Conservation (phyloP, 2,329 filamentous ascomycete genomes). For the Leptographium procerum region DNA sequence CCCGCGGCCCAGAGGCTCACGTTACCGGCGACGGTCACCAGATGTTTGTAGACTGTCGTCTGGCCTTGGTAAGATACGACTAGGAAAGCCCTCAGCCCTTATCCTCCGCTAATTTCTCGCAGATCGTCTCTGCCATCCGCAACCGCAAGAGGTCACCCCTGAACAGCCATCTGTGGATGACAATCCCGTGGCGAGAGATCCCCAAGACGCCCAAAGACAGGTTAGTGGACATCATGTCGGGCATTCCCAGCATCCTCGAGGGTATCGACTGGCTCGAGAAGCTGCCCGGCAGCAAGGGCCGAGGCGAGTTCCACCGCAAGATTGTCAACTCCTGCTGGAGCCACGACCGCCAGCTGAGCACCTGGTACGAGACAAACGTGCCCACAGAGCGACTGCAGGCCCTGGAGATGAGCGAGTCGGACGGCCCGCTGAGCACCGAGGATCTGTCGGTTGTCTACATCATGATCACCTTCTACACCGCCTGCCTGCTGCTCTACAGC, state of each 20-base stretch:
- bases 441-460: slow-evolving; percentile 12
- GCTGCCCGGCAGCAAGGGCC: not conserved
- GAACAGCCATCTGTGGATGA: slow-evolving; percentile 12
- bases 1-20: slow-evolving; percentile 11
- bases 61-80: slow-evolving; percentile 7
- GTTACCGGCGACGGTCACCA: slow-evolving; percentile 11
- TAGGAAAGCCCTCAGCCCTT: not conserved
- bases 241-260: slow-evolving; percentile 12
- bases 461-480: slow-evolving; percentile 11
- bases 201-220: slow-evolving; percentile 12
- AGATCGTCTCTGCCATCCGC: slow-evolving; percentile 11
- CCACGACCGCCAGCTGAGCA: slow-evolving; percentile 8
- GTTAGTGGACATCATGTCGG: slow-evolving; percentile 13
- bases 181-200: slow-evolving; percentile 11
- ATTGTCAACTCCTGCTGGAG: slow-evolving; percentile 4
- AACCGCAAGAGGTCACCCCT: slow-evolving; percentile 9
- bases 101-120: not conserved
- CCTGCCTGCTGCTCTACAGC: slow-evolving; percentile 13
- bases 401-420: not conserved
- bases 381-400: slow-evolving; percentile 6
- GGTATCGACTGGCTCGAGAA: slow-evolving; percentile 9
- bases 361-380: slow-evolving; percentile 9
- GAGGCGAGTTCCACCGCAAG: not conserved
- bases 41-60: slow-evolving; percentile 14
- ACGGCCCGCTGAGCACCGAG: slow-evolving; percentile 7